These are phyloP conservation scores for Penicillium sp. DNA, from an alignment of 2,329 filamentous ascomycete genomes.

Conservation along the genomic window DNA sequence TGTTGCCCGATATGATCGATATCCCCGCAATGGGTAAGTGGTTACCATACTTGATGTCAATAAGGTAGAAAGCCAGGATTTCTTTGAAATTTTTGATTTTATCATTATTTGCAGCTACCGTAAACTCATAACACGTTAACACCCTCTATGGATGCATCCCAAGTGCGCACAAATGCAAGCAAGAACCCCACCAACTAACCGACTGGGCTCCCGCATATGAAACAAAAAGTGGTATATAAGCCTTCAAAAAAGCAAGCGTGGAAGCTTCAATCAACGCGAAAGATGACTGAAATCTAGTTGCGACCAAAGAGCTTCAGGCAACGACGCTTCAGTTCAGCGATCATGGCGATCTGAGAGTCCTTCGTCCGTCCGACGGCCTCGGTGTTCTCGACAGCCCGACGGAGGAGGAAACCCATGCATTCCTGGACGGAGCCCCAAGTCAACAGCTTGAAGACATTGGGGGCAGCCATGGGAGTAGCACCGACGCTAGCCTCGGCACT, in stretches of 20 bases:
- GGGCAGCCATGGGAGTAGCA: slow-evolving; percentile 32
- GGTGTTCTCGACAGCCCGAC: slow-evolving; percentile 71
- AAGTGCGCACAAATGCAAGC: slow-evolving; percentile 20
- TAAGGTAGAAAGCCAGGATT: not conserved
- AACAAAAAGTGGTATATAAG: slow-evolving; percentile 1
- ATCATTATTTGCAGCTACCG: slow-evolving; percentile 19
- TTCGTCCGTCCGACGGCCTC: slow-evolving; percentile 58
- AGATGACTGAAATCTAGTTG: slow-evolving; percentile 8
- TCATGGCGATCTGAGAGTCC: slow-evolving; percentile 40
- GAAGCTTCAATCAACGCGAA: not conserved
- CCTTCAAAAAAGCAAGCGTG: slow-evolving; percentile 1
- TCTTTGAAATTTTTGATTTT: slow-evolving; percentile 8
- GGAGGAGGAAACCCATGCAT: slow-evolving; percentile 60
- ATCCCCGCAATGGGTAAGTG: not conserved
- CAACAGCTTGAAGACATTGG: slow-evolving; percentile 58
- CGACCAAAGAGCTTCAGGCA: slow-evolving; percentile 23
- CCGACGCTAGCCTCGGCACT: slow-evolving; percentile 23
- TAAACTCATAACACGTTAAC: slow-evolving; percentile 19
- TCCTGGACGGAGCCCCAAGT: slow-evolving; percentile 60
- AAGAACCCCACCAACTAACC: slow-evolving; percentile 4
- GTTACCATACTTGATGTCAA: not conserved
- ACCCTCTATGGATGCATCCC: slow-evolving; percentile 29
- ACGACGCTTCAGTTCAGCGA: slow-evolving; percentile 35
- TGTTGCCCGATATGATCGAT: not conserved
- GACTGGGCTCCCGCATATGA: not conserved